These are phyloP conservation scores for Epichloe gansuensis DNA, from an alignment of 2,329 filamentous ascomycete genomes.

Conservation along the genomic window DNA sequence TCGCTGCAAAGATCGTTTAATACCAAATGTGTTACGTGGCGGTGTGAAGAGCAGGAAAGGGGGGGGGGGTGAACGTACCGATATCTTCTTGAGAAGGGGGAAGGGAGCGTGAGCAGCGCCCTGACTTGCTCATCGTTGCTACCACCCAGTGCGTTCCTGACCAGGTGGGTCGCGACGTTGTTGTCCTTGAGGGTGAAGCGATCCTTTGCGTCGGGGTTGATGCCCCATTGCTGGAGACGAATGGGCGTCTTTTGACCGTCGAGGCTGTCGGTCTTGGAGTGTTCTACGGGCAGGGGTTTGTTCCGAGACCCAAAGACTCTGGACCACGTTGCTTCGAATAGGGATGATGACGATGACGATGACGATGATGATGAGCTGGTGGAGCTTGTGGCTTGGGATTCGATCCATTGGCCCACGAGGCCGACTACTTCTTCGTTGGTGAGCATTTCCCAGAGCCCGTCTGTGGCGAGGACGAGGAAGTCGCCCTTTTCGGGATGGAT, in stretches of 20 bases:
- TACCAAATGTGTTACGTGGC: neutral
- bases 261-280: conserved; percentile 30
- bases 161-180: conserved; percentile 90
- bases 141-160: conserved; percentile 87
- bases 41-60: neutral
- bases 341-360: conserved; percentile 34
- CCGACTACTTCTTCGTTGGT: conserved; percentile 97
- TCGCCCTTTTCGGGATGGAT: conserved; percentile 82
- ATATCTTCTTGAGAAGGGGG: conserved; percentile 83
- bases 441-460: conserved; percentile 97
- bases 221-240: conserved; percentile 81
- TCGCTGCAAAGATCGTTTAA: conserved; percentile 41
- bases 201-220: conserved; percentile 57
- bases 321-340: conserved; percentile 58
- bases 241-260: conserved; percentile 79
- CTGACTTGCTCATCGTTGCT: conserved; percentile 89
- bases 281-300: conserved; percentile 63
- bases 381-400: conserved; percentile 48
- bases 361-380: neutral
- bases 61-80: conserved; percentile 39
- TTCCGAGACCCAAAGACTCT: conserved; percentile 42
- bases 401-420: conserved; percentile 92
- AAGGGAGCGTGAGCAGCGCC: conserved; percentile 78
- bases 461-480: conserved; percentile 91
- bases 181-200: conserved; percentile 92